Percentiles rank a stretch among this genome's conserved stretches.
Conservation (phyloP, 2,329 filamentous ascomycete genomes). For the Sporothrix phasma region DNA sequence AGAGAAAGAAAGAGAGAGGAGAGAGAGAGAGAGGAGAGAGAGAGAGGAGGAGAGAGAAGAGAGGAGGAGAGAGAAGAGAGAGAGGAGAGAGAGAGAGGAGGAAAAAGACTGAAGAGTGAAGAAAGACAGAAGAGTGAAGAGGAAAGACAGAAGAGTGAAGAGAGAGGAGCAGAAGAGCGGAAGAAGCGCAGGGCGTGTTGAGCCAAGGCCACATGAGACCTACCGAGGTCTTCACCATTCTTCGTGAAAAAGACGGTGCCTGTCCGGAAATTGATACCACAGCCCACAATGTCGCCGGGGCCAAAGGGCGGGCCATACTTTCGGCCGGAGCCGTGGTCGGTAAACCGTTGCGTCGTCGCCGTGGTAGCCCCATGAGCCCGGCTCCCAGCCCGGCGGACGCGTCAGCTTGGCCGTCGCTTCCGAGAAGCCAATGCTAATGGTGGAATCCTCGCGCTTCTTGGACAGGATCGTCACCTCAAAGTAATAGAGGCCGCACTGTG, state of each 20-base stretch:
- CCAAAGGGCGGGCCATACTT: constrained; percentile 48
- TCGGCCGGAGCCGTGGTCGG: constrained; percentile 46
- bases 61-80: neutral
- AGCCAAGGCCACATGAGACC: no score
- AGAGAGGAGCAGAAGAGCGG: no score
- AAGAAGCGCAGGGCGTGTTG: neutral
- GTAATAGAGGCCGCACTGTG: constrained; percentile 89
- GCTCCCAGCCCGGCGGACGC: constrained; percentile 56
- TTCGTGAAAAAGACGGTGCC: constrained; percentile 60
- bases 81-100: no score
- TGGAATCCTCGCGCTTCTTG: constrained; percentile 47
- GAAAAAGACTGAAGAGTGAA: no score
- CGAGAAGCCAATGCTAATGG: constrained; percentile 54
- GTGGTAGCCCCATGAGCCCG: constrained; percentile 59
- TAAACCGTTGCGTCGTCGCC: constrained; percentile 56
- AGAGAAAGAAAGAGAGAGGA: neutral
- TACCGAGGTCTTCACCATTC: constrained; percentile 50
- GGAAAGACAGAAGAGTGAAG: no score
- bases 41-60: neutral
- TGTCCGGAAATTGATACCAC: constrained; percentile 55
- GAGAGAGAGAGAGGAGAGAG: neutral
- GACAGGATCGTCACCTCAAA: constrained; percentile 58
- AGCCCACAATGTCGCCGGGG: constrained; percentile 50
- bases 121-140: no score
- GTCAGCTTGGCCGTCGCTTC: constrained; percentile 42